Percentiles rank a stretch among this genome's conserved stretches.
Evolutionary conservation across 2,329 filamentous ascomycete genomes (phyloP).

Genomic region (Onygenales sp.): DNA sequence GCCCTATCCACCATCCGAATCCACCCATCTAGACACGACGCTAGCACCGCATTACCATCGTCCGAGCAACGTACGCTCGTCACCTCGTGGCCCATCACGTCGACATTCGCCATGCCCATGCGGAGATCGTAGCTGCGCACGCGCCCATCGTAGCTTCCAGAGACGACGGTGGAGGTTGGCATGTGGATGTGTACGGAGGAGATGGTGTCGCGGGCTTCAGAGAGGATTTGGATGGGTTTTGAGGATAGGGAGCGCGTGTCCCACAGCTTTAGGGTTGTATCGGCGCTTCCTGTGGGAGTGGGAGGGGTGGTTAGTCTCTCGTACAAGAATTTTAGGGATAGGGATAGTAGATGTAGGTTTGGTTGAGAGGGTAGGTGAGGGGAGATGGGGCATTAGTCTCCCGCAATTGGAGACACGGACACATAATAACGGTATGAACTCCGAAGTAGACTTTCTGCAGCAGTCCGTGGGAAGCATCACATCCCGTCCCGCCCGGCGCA

Average conservation of each 20-base stretch:
- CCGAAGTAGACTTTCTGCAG: too few species aligned
- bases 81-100: constrained; percentile 59
- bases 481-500: too few species aligned
- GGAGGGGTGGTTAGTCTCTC: not conserved
- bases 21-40: constrained; percentile 65
- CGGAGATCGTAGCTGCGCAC: constrained; percentile 75
- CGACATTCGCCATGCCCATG: constrained; percentile 59
- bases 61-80: constrained; percentile 63
- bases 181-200: constrained; percentile 31
- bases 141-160: constrained; percentile 75
- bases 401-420: too few species aligned
- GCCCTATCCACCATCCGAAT: constrained; percentile 72
- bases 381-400: not conserved
- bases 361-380: not conserved
- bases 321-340: not conserved
- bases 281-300: constrained; percentile 27
- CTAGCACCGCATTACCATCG: constrained; percentile 65
- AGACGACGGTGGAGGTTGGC: constrained; percentile 46
- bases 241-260: constrained; percentile 30
- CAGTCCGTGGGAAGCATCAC: too few species aligned
- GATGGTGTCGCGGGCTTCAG: constrained; percentile 33
- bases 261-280: constrained; percentile 35
- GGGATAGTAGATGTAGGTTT: not conserved
- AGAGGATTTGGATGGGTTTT: constrained; percentile 34
- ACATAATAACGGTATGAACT: too few species aligned